phyloP scores from a whole-genome alignment of 495 filamentous ascomycete species.

The Chaetomium tenue region DNA sequence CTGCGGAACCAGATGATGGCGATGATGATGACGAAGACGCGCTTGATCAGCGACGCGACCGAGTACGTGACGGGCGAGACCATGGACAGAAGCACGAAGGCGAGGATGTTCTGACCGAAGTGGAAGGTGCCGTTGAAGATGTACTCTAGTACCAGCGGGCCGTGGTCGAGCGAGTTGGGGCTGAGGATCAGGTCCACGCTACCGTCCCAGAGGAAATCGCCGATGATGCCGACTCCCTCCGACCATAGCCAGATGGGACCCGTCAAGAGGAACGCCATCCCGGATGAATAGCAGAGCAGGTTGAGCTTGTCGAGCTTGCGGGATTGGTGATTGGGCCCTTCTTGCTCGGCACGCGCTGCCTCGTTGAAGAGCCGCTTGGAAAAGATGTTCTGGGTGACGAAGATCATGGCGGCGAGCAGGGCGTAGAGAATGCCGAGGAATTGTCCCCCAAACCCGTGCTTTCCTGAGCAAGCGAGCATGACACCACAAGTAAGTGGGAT shows the following conservation, averaged over 20 bases:
- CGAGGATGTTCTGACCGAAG: conserved; percentile 93
- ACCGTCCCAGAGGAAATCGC: conserved; percentile 69
- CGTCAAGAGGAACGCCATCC: conserved; percentile 84
- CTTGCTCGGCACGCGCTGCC: conserved; percentile 73
- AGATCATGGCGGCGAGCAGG: conserved; percentile 82
- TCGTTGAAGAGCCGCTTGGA: conserved; percentile 99
- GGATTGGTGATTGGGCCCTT: conserved; percentile 52
- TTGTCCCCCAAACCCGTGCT: conserved; percentile 70
- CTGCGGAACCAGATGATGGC: conserved; percentile 96
- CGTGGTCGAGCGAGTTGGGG: conserved; percentile 74
- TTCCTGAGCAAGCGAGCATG: conserved; percentile 90
- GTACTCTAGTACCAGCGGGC: conserved; percentile 75
- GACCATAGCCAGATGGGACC: conserved; percentile 91
- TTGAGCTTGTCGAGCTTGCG: conserved; percentile 96
- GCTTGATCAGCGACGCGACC: conserved; percentile 90
- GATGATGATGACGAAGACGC: conserved; percentile 93
- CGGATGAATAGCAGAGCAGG: conserved; percentile 92
- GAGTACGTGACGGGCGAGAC: conserved; percentile 96
- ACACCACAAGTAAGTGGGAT: conserved; percentile 90
- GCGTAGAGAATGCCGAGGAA: conserved; percentile 85
- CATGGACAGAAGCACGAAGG: conserved; percentile 86
- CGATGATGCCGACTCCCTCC: conserved; percentile 74
- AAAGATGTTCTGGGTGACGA: conserved; percentile 98
- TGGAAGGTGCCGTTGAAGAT: conserved; percentile 97
- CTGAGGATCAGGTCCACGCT: conserved; percentile 57